Percentiles rank a stretch among this genome's conserved stretches.
Evolutionary conservation across 106 monocot genomes (phyloP).

Genomic region (Triglochin maritima): DNA sequence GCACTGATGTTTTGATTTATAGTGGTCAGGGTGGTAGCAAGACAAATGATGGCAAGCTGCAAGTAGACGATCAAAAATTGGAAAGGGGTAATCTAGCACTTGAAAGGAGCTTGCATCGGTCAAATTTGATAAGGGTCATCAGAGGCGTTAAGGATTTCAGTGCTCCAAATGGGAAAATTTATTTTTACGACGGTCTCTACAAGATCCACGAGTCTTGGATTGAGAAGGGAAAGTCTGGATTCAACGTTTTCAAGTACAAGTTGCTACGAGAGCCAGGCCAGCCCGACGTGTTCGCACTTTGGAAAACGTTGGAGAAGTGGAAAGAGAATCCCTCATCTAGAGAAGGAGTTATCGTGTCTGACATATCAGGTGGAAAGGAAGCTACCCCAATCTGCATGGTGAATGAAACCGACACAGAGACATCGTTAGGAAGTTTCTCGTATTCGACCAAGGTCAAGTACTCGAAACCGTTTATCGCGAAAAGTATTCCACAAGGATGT

Average conservation of each 20-base stretch:
- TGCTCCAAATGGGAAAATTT: slow-evolving; percentile 35
- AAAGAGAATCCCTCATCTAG: slow-evolving; percentile 39
- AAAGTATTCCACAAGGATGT: slow-evolving; percentile 34
- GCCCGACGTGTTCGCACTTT: slow-evolving; percentile 42
- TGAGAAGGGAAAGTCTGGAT: slow-evolving; percentile 53
- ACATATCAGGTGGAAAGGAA: slow-evolving; percentile 54
- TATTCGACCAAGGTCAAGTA: slow-evolving; percentile 36
- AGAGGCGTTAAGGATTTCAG: slow-evolving; percentile 38
- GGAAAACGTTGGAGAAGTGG: slow-evolving; percentile 62
- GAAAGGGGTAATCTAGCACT: slow-evolving; percentile 78
- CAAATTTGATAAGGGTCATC: slow-evolving; percentile 46
- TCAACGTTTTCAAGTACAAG: slow-evolving; percentile 68
- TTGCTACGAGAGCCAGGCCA: slow-evolving; percentile 52
- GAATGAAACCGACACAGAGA: slow-evolving; percentile 61
- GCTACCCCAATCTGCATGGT: slow-evolving; percentile 51
- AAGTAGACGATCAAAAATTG: slow-evolving; percentile 59
- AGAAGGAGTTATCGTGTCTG: slow-evolving; percentile 31
- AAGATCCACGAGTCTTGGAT: slow-evolving; percentile 47
- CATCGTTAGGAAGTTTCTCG: slow-evolving; percentile 36
- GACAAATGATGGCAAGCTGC: slow-evolving; percentile 17
- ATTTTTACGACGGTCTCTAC: slow-evolving; percentile 81
- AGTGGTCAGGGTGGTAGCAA: slow-evolving; percentile 53
- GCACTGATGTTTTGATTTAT: slow-evolving; percentile 45
- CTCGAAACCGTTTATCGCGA: slow-evolving; percentile 5
- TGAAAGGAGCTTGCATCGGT: slow-evolving; percentile 47